Evolutionary conservation across 1,284 basidiomycete species (phyloP).

Genomic region (Coniophora puteana): DNA sequence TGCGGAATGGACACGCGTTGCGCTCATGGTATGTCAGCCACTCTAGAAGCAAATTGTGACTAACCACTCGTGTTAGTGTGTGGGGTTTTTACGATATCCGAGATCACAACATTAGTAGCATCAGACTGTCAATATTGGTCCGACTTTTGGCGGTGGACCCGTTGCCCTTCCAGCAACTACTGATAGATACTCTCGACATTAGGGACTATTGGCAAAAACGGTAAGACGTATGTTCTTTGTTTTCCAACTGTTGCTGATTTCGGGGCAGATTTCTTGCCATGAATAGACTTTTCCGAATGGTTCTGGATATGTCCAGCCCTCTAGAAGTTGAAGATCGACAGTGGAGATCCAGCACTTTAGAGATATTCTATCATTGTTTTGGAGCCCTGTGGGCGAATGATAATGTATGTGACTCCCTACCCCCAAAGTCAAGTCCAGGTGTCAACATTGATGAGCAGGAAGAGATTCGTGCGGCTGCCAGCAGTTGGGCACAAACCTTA

Average conservation of each 20-base stretch:
- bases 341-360: slow-evolving; percentile 58
- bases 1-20: slow-evolving; percentile 54
- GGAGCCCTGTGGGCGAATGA: slow-evolving; percentile 61
- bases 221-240: slow-evolving; percentile 25
- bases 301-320: slow-evolving; percentile 60
- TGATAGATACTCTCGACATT: slow-evolving; percentile 18
- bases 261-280: slow-evolving; percentile 30
- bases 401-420: slow-evolving; percentile 34
- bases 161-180: slow-evolving; percentile 51
- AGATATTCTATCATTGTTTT: slow-evolving; percentile 59
- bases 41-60: slow-evolving; percentile 1
- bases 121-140: slow-evolving; percentile 52
- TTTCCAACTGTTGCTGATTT: neutral
- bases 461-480: slow-evolving; percentile 55
- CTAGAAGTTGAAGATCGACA: slow-evolving; percentile 61
- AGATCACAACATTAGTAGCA: slow-evolving; percentile 42
- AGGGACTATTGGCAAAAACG: slow-evolving; percentile 47
- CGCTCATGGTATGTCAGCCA: slow-evolving; percentile 44
- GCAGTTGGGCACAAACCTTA: slow-evolving; percentile 54
- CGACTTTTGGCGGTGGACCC: slow-evolving; percentile 60
- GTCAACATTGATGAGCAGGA: slow-evolving; percentile 38
- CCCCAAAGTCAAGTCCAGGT: neutral
- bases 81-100: slow-evolving; percentile 67
- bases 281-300: slow-evolving; percentile 55
- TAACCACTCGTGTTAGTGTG: slow-evolving; percentile 34